phyloP scores from a whole-genome alignment of 2,329 filamentous ascomycete genomes.

The Talaromyces piceae region DNA sequence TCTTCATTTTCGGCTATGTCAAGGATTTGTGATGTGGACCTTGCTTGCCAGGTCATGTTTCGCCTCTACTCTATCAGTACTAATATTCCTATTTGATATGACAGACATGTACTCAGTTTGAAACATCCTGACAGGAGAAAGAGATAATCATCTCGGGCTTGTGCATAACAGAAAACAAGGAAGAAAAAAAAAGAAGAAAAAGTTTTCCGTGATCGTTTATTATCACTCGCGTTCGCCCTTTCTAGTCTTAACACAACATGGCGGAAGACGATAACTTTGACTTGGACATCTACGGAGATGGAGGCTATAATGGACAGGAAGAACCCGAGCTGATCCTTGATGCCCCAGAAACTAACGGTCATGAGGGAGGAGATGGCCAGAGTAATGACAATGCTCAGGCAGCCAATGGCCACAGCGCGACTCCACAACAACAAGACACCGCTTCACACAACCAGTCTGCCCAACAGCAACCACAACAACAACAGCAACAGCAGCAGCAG shows the following conservation, averaged over 20 bases:
- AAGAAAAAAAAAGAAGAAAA: slow-evolving; percentile 15
- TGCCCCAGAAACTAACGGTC: slow-evolving; percentile 26
- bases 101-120: slow-evolving; percentile 40
- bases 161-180: slow-evolving; percentile 32
- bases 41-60: slow-evolving; percentile 9
- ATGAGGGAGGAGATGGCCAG: slow-evolving; percentile 16
- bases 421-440: slow-evolving; percentile 10
- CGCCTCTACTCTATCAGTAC: slow-evolving; percentile 16
- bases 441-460: slow-evolving; percentile 14
- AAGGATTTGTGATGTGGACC: neutral
- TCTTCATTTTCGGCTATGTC: neutral
- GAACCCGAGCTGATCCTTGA: slow-evolving; percentile 34
- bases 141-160: slow-evolving; percentile 22
- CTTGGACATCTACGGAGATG: slow-evolving; percentile 63
- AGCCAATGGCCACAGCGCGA: slow-evolving; percentile 19
- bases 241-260: slow-evolving; percentile 31
- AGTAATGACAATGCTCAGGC: slow-evolving; percentile 19
- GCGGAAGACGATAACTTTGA: slow-evolving; percentile 60
- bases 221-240: slow-evolving; percentile 16
- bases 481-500: slow-evolving; percentile 49
- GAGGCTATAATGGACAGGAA: slow-evolving; percentile 38
- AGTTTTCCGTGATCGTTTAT: slow-evolving; percentile 26
- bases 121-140: slow-evolving; percentile 22
- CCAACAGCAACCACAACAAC: slow-evolving; percentile 39
- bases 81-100: slow-evolving; percentile 29